phyloP scores from a whole-genome alignment of 1,284 basidiomycete species.

The Boletus mariae region DNA sequence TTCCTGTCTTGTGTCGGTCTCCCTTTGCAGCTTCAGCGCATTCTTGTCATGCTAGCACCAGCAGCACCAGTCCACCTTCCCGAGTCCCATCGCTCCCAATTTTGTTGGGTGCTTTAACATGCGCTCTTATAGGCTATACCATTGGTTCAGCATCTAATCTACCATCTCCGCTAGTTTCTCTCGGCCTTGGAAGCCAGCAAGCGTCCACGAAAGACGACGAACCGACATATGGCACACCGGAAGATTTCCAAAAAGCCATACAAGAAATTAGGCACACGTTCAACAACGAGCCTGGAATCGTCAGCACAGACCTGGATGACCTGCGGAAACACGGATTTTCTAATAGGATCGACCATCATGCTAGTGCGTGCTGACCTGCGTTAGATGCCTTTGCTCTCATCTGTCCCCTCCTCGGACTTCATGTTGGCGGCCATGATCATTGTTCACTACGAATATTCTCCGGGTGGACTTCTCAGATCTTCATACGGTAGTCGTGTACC shows the following conservation, averaged over 20 bases:
- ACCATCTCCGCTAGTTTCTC: conserved; percentile 6
- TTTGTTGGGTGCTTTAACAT: conserved; percentile 24
- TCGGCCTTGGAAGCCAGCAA: conserved; percentile 5
- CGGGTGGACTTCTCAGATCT: conserved; percentile 31
- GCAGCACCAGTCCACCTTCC: background rate
- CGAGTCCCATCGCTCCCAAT: conserved; percentile 7
- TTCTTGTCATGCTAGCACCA: conserved; percentile 14
- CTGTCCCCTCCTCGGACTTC: background rate
- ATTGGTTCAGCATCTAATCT: conserved; percentile 14
- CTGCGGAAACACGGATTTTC: conserved; percentile 57
- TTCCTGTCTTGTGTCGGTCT: background rate
- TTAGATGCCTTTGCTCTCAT: background rate
- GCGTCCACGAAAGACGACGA: conserved; percentile 6
- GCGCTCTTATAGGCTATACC: conserved; percentile 25
- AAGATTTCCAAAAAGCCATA: conserved; percentile 53
- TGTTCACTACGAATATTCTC: background rate
- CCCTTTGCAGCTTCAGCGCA: background rate
- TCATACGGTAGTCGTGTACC: conserved; percentile 55
- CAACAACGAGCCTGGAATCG: conserved; percentile 22
- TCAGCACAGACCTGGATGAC: conserved; percentile 55
- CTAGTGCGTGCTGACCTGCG: conserved; percentile 38
- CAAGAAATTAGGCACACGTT: conserved; percentile 44
- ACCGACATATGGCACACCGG: conserved; percentile 41
- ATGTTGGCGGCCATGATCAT: no score
- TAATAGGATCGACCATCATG: conserved; percentile 50